These are phyloP conservation scores for Gossypium sturtianum DNA, from an alignment of 345 rosid species.

Conservation along the genomic window DNA sequence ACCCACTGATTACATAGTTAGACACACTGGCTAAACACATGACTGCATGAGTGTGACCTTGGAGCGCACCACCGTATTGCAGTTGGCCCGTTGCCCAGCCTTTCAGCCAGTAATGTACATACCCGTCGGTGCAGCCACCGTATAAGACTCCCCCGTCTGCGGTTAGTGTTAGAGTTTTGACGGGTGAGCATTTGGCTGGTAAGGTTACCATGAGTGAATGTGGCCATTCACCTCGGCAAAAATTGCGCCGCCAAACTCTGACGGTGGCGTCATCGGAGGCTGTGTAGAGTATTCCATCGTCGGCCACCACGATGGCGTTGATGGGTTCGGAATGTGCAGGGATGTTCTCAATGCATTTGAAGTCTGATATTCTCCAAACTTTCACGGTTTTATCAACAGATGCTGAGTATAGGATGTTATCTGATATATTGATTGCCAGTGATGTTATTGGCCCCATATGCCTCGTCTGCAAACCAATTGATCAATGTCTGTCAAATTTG, in stretches of 20 bases:
- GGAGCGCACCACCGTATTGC: constrained; percentile 43
- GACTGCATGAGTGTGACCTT: constrained; percentile 56
- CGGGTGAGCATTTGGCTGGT: constrained; percentile 43
- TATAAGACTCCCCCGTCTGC: constrained; percentile 31
- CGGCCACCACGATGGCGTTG: constrained; percentile 34
- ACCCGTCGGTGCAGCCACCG: constrained; percentile 54
- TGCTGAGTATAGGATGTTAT: constrained; percentile 44
- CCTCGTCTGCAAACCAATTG: constrained; percentile 24
- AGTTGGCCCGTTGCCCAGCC: constrained; percentile 40
- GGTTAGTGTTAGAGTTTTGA: constrained; percentile 37
- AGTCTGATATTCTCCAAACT: constrained; percentile 50
- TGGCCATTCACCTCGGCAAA: constrained; percentile 24
- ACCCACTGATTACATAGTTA: constrained; percentile 34
- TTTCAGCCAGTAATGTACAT: constrained; percentile 44
- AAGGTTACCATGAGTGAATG: constrained; percentile 38
- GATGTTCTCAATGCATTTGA: constrained; percentile 51
- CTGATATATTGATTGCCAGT: constrained; percentile 37
- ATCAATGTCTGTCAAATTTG: neutral
- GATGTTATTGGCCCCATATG: constrained; percentile 48
- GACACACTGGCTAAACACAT: constrained; percentile 36
- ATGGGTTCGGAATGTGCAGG: constrained; percentile 42
- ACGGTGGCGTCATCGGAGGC: constrained; percentile 55
- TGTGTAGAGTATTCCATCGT: constrained; percentile 41
- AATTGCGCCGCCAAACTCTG: constrained; percentile 39
- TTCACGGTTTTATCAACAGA: constrained; percentile 47